Evolutionary conservation across 2,329 filamentous ascomycete species (phyloP), one percentile per base, ranked within the genome.

Genomic region (Colletotrichum sp.): DNA sequence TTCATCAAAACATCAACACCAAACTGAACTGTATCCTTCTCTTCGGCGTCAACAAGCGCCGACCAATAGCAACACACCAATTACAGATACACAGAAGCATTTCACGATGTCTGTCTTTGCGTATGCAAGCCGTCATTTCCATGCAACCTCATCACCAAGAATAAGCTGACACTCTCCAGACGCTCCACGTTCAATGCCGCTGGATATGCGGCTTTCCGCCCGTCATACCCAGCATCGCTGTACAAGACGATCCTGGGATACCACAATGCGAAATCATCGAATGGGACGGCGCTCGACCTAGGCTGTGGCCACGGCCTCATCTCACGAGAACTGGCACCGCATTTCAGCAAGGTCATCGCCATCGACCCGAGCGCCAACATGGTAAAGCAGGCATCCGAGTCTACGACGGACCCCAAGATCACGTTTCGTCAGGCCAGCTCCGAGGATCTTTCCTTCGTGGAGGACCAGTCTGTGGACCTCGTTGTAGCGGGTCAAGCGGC

Each of bases 281-380:
- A 74, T 6, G 82, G 83, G 10, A 83, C 81, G 4, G 78, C 88
- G 24, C 81, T 93, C 10, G 92, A 94, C 80, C 84, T 94, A n/a
- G 92, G 92, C 65, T 92, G 90, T 78, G 92, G 92, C 5, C 91
- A 92, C 76, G 92, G 92, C 26, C 84, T 90, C 67, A 87, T 92
- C 26, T 85, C 90, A 8, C 88, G 90, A 9, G 86, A 86, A 30
- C 84, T 94, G 34, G 86, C 88, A 65, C 83, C 86, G n/a, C 82
- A 85, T 77, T 93, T 93, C 82, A 81, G 81, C 8, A 83, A 82
- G 24, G 86, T 90, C 26, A 80, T 90, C 30, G 92, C 87, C 34
- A 87, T 90, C 65, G 91, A 94, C 80, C 90, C 90, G 2, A 92
- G 90, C 18, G 78, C 85, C 0, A 87, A 86, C 75, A 93, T 93